Percentiles rank a stretch among this genome's conserved stretches.
Evolutionary conservation across 2,329 filamentous ascomycete species (phyloP).

Genomic region (Aspergillus oerlinghausenensis): DNA sequence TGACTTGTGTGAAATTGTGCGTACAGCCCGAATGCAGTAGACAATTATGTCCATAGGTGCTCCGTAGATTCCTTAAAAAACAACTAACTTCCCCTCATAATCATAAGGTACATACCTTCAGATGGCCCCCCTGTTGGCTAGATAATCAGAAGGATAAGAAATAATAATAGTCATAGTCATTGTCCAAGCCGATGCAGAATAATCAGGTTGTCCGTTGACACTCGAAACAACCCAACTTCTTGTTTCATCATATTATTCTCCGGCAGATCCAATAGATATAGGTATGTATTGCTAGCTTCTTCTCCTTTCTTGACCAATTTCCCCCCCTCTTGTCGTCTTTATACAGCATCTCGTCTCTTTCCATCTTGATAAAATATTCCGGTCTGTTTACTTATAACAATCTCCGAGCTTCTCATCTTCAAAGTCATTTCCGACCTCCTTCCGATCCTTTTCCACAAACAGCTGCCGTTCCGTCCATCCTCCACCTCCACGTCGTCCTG

Average conservation of each 20-base stretch:
- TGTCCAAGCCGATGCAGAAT: not conserved
- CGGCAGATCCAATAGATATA: not conserved
- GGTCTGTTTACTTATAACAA: not conserved
- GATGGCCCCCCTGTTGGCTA: not conserved
- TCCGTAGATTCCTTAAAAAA: not conserved
- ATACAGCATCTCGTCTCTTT: slow-evolving; percentile 16
- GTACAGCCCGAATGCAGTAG: no score
- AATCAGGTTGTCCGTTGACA: not conserved
- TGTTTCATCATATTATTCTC: not conserved
- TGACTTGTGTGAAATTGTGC: not conserved
- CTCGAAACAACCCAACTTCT: not conserved
- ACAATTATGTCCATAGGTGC: no score
- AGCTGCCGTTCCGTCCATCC: not conserved
- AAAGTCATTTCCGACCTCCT: not conserved
- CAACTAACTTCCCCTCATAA: not conserved
- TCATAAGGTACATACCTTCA: not conserved
- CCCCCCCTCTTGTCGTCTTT: not conserved
- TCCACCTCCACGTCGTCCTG: not conserved
- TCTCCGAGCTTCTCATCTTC: not conserved
- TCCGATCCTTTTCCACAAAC: slow-evolving; percentile 2
- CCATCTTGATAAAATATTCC: slow-evolving; percentile 4
- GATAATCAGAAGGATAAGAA: not conserved
- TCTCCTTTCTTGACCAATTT: slow-evolving; percentile 2
- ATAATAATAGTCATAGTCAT: not conserved
- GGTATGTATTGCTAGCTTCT: slow-evolving; percentile 4